Base-by-base conservation (phyloP, 192 early-diverging fungal species). In the Umbelopsis isabellina region DNA sequence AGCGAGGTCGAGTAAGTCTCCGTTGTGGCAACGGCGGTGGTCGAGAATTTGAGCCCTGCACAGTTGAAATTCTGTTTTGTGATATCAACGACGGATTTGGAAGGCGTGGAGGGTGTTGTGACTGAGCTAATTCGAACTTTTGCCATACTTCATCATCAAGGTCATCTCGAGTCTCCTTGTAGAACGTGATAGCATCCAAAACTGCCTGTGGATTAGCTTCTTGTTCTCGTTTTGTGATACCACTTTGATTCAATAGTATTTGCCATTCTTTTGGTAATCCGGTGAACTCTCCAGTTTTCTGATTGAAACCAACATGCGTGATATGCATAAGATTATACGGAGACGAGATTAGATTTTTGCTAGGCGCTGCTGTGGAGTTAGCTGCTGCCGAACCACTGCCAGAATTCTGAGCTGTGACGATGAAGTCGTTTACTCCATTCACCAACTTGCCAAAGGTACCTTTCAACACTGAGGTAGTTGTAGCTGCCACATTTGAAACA, bases 321-420 rank as follows among this genome's bases (percentile, higher is more conserved):
- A 97, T 83, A 78, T 97, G 96, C 37, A 95, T 90, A 11, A 95
- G 93, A 77, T 97, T 95, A 82, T 93, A 97, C 1, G 96, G 96
- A 25, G 89, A 88, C 9, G 94, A 95, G 53, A 97, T 93, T 18
- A 27, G 46, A 33, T 47, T 66, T 15, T 61, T 61, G 55, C 33
- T 22, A 8, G 55, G 55, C 27, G 30, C 55, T 16, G 55, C 41
- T 9, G 25, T 35, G 21, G 46, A 47, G 22, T 45, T 46, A 21
- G 65, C n/a, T 16, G 65, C 4, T 16, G 12, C 47, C 10, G 46
- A 22, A 3, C 46, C 21, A 21, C 13, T 66, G 23, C 21, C 16
- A 30, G 65, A 20, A 12, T 44, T 33, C 22, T 66, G 55, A 46
- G 65, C 65, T 6, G 65, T 66, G 15, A 48, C 46, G 6, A 66